Conservation (phyloP, 2,329 filamentous ascomycete genomes). For the Orbilia javanica region DNA sequence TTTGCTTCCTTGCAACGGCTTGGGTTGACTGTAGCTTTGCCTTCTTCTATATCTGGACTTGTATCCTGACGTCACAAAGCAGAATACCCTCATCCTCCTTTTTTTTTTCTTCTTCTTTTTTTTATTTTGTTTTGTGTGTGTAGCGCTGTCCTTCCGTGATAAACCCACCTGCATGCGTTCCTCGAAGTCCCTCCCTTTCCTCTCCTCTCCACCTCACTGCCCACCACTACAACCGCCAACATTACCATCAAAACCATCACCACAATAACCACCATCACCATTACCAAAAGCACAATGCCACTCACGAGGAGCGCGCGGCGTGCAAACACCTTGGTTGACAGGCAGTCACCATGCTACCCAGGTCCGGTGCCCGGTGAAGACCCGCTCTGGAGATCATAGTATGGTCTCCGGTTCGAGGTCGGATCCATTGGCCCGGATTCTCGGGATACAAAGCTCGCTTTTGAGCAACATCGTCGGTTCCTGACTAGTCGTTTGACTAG, state of each 20-base stretch:
- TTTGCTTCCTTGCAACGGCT: too few relatives aligned
- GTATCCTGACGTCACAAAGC: too few relatives aligned
- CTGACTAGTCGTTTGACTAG: neutral
- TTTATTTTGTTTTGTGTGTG: too few relatives aligned
- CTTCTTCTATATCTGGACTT: too few relatives aligned
- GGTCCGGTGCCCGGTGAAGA: neutral
- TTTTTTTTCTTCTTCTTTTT: too few relatives aligned
- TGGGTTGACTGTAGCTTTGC: too few relatives aligned
- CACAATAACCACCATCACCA: conserved; percentile 4
- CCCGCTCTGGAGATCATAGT: neutral
- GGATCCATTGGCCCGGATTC: conserved; percentile 5
- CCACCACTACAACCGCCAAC: conserved; percentile 16
- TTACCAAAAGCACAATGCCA: conserved; percentile 12
- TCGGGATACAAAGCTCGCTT: neutral
- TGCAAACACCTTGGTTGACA: neutral
- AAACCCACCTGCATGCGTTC: too few relatives aligned
- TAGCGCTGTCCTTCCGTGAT: too few relatives aligned
- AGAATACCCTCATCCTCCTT: too few relatives aligned
- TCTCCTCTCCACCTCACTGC: neutral
- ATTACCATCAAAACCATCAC: neutral
- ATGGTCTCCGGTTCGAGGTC: neutral
- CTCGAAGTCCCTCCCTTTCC: neutral
- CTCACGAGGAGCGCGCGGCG: neutral
- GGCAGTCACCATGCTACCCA: neutral
- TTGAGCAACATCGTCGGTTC: conserved; percentile 1